phyloP scores from a whole-genome alignment of 75 land plant species.

The Picea sitchensis region DNA sequence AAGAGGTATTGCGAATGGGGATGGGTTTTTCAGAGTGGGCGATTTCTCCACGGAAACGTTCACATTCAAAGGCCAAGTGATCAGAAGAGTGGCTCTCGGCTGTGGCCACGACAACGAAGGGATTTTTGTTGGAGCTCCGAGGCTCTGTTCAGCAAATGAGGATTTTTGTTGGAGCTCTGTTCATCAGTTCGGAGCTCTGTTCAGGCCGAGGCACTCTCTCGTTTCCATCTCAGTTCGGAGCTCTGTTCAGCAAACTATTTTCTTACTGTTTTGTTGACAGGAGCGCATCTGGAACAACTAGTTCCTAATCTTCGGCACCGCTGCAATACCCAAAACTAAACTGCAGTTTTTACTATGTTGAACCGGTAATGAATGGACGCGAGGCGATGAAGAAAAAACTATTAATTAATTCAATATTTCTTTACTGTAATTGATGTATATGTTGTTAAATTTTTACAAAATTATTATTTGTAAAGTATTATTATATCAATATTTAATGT shows the following conservation, averaged over 20 bases:
- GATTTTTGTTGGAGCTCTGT: slow-evolving; percentile 39
- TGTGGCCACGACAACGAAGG: slow-evolving; percentile 93
- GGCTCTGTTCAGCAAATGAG: slow-evolving; percentile 7
- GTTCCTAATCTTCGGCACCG: slow-evolving; percentile 46
- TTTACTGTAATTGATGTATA: too few relatives aligned
- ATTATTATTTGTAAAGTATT: too few relatives aligned
- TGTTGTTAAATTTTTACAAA: too few relatives aligned
- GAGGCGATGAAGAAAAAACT: too few relatives aligned
- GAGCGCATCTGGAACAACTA: slow-evolving; percentile 17
- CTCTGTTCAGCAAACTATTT: slow-evolving; percentile 47
- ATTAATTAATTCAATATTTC: too few relatives aligned
- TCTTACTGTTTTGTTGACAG: slow-evolving; percentile 53
- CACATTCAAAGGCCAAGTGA: neutral
- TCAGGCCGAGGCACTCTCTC: slow-evolving; percentile 70
- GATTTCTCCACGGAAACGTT: too few relatives aligned
- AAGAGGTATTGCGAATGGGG: too few relatives aligned
- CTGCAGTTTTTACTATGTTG: too few relatives aligned
- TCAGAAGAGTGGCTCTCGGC: slow-evolving; percentile 54
- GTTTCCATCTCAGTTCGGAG: slow-evolving; percentile 64
- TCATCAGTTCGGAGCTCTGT: slow-evolving; percentile 56
- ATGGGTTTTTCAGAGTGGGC: too few relatives aligned
- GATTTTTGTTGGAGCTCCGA: slow-evolving; percentile 70
- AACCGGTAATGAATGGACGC: too few relatives aligned
- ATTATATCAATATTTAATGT: too few relatives aligned
- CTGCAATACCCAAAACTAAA: slow-evolving; percentile 9